Evolutionary conservation across 345 rosid genomes (phyloP), one percentile per base, ranked within the genome.

Genomic region (Salix koriyanagi): DNA sequence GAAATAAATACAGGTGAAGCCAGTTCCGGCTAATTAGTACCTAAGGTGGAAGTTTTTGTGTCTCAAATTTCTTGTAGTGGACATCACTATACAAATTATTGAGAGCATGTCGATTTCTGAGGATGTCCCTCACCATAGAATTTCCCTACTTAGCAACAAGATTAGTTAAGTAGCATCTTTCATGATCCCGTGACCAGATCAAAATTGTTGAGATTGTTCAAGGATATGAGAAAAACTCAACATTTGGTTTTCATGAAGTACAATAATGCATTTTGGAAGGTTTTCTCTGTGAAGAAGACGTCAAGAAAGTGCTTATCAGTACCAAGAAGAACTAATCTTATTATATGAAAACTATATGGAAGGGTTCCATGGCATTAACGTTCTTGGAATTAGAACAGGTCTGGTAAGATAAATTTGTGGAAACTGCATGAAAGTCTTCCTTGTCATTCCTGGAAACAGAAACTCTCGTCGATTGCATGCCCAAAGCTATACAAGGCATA

Each of bases 131-230:
- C 70, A 42, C 60, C 54, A 36, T 32, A 5, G 61, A 71, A 5
- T 2, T 32, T 7, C 44, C 10, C 4, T 7, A 6, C 34, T 15
- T 25, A 19, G 65, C 58, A 37, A 69, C 60, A 62, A 28, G 39
- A 76, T 4, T 34, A 34, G 36, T 34, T 50, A 56, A 39, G 46
- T 28, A 28, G 67, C 54, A 42, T 28, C 69, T 69, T 73, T 54
- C 50, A 41, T 52, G 75, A 9, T 61, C 78, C 39, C 72, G 64
- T 77, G 80, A 77, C 36, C 76, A 34, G 2, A 64, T 46, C 69
- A 62, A 32, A 46, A 42, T 54, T 69, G 14, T 28, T 18, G 48
- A 26, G 69, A 66, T 39, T 7, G 66, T 3, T 76, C 2, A 21
- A 44, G 39, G 58, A 67, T 69, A 42, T 5, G 56, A 74, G 81